A percentile compares a stretch with the other conserved stretches of the same genome.
These are phyloP conservation scores for Olyra latifolia DNA, from an alignment of 176 grass and related monocot genomes.

Conservation along the genomic window DNA sequence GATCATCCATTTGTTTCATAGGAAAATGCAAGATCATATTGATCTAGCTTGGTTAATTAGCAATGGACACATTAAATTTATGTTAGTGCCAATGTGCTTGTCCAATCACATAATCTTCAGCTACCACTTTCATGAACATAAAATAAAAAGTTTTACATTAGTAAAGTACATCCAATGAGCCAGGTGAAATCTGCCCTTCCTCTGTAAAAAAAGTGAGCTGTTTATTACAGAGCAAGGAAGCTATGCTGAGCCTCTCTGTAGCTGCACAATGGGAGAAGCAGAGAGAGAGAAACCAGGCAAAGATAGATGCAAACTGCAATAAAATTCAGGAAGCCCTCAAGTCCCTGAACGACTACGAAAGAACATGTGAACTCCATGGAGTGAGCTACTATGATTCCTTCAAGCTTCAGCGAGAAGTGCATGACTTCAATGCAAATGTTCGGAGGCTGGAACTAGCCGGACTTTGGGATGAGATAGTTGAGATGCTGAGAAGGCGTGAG, in stretches of 20 bases:
- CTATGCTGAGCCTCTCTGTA: slow-evolving; percentile 60
- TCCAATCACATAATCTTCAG: background rate
- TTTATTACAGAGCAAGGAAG: slow-evolving; percentile 73
- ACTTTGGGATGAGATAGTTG: slow-evolving; percentile 91
- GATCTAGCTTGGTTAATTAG: slow-evolving; percentile 12
- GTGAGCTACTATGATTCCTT: slow-evolving; percentile 86
- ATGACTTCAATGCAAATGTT: slow-evolving; percentile 87
- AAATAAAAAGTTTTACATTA: background rate
- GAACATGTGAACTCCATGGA: slow-evolving; percentile 58
- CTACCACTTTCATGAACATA: background rate
- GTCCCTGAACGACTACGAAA: slow-evolving; percentile 60
- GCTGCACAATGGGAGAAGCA: slow-evolving; percentile 88
- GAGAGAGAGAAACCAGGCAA: slow-evolving; percentile 73
- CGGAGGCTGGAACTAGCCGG: slow-evolving; percentile 73
- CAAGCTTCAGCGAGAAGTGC: slow-evolving; percentile 77
- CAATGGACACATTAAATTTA: background rate
- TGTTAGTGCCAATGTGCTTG: background rate
- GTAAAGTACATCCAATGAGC: slow-evolving; percentile 1
- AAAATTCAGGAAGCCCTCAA: slow-evolving; percentile 74
- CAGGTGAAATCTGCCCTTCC: background rate
- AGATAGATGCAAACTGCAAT: slow-evolving; percentile 63
- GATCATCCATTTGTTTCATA: background rate
- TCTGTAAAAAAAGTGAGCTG: background rate
- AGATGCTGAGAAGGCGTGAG: slow-evolving; percentile 79
- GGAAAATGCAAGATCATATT: slow-evolving; percentile 11